Percentiles rank a stretch among this genome's conserved stretches.
These are phyloP conservation scores for Capsicum rhomboideum DNA, from an alignment of 257 asterid species.

Conservation along the genomic window DNA sequence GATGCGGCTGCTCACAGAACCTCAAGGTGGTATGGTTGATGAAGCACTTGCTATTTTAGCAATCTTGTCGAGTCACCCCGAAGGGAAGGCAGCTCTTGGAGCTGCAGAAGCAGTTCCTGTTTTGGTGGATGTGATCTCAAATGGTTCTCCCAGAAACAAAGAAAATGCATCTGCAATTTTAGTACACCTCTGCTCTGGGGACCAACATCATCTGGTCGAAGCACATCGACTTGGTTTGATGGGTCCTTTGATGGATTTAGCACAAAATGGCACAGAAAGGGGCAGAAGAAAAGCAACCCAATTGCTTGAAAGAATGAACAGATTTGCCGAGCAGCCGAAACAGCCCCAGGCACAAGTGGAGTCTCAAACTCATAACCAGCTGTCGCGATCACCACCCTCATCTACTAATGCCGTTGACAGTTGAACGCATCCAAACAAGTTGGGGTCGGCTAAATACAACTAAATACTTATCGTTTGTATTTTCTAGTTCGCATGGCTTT, in stretches of 20 bases:
- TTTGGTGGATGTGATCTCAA: slow-evolving; percentile 10
- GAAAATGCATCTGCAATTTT: slow-evolving; percentile 15
- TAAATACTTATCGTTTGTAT: not conserved
- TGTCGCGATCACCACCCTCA: not conserved
- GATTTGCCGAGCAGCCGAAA: not conserved
- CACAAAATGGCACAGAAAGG: slow-evolving; percentile 6
- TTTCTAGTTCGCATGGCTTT: not conserved
- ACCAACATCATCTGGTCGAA: slow-evolving; percentile 9
- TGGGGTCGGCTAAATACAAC: not conserved
- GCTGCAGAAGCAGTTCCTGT: slow-evolving; percentile 13
- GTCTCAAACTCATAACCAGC: not conserved
- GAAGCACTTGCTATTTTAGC: slow-evolving; percentile 20
- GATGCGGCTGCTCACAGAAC: slow-evolving; percentile 1
- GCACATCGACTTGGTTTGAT: slow-evolving; percentile 3
- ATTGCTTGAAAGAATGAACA: slow-evolving; percentile 9
- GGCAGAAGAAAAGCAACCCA: slow-evolving; percentile 8
- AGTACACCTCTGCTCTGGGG: slow-evolving; percentile 6
- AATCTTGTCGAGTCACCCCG: slow-evolving; percentile 10
- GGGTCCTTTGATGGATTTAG: slow-evolving; percentile 7
- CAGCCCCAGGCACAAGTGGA: not conserved
- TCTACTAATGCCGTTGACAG: not conserved
- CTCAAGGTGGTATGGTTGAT: slow-evolving; percentile 9
- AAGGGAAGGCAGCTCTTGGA: slow-evolving; percentile 11
- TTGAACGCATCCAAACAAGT: not conserved
- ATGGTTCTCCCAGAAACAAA: slow-evolving; percentile 15